Base-by-base conservation (phyloP, 192 early-diverging fungal genomes). In the Gigaspora rosea region DNA sequence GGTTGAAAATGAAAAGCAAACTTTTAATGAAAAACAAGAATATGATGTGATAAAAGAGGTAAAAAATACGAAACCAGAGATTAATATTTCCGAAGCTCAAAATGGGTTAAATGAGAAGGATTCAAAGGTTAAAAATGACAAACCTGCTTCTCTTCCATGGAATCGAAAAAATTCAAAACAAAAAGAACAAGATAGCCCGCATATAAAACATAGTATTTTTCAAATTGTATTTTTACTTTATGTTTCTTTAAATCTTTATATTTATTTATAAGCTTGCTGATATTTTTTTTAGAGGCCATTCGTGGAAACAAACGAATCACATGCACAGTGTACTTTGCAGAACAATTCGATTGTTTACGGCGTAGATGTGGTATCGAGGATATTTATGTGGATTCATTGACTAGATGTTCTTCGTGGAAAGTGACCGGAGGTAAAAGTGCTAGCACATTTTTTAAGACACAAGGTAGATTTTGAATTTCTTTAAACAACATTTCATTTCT, bases 361-460 rank as follows among this genome's bases (percentile, higher is more conserved):
- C 86, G 88, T 2, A 89, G 90, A 77, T 95, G 94, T 73, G 93
- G 92, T 10, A 90, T 94, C 48, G 91, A 96, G 20, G 88, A 92
- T 78, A 83, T 85, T 56, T 94, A 88, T 74, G 87, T 95, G 12
- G 88, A 94, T 78, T 95, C 94, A 1, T 85, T 97, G 3, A 86
- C 92, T 32, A 86, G 95, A 61, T 97, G 96, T 79, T 84, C 87
- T 36, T 76, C 84, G 15, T 96, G 95, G 89, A 82, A 89, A 36
- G 91, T 91, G 15, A 87, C 82, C 18, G 96, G 96, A 27, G 96
- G 96, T 58, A 96, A 97, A 76, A 94, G 93, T 33, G 94, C 94
- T 70, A 94, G 94, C 32, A 87, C 86, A 18, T 97, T 97, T 72
- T 90, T 92, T 71, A 94, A 94, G 78, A 92, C 93, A 27, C 73